Evolutionary conservation across 352 stramenopile genomes (phyloP), one percentile per base, ranked within the genome.

Genomic region (Hyphochytrium catenoides): DNA sequence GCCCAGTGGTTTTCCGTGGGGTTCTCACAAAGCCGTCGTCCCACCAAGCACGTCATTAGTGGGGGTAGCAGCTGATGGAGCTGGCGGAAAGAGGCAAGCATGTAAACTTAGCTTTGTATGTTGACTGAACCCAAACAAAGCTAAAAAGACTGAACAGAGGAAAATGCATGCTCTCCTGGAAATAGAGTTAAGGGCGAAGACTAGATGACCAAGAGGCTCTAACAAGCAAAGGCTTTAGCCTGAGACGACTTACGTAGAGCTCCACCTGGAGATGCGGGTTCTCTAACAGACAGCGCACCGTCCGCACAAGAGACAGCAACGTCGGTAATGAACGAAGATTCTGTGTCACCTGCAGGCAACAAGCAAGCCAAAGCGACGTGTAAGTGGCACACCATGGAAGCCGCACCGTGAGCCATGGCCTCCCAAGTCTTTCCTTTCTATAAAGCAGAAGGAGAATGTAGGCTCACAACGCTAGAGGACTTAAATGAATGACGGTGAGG

Each of bases 241-340:
- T 25, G 34, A 23, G 15, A 0, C 17, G 21, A 60, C 64, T n/a
- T 54, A 82, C 68, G 37, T 83, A 89, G 31, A 93, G 57, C 55
- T 95, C 83, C 9, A 93, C 67, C 52, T 85, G 75, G 18, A 95
- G 57, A 37, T 75, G 64, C 12, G 65, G 59, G 59, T 95, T 95
- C 14, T 62, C 55, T 9, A 95, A 61, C 34, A 95, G 36, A 52
- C 68, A 84, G 47, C 67, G 60, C 34, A 68, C 78, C 14, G 89
- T 61, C 41, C 73, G 65, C 51, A 95, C 75, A 29, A 94, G 59
- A 15, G 74, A 68, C 26, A 57, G 68, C 1, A 87, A 52, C 34
- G 79, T 54, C 26, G 57, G 48, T 15, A 87, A 48, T 34, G 82
- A 62, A 32, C 65, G 62, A 34, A 68, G 68, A 38, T 66, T 81